Evolutionary conservation across 257 asterid genomes (phyloP).

Genomic region (Echites panduratus): DNA sequence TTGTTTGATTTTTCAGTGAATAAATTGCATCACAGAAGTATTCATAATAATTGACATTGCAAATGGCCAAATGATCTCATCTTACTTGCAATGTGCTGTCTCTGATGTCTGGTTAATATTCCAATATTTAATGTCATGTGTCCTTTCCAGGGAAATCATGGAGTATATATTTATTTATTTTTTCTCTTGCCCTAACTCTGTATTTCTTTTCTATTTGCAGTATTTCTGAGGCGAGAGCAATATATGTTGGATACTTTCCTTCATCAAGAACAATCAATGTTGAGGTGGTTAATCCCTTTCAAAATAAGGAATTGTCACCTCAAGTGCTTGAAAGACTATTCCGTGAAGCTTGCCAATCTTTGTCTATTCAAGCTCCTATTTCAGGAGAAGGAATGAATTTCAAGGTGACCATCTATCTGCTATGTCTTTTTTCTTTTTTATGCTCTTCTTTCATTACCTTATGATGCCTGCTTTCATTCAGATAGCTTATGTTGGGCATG

Average conservation of each 20-base stretch:
- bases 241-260: constrained; percentile 77
- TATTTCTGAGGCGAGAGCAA: constrained; percentile 80
- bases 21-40: not conserved
- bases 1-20: not conserved
- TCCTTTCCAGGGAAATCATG: not conserved
- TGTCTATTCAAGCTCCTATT: constrained; percentile 43
- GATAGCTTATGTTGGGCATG: constrained; percentile 74
- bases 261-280: constrained; percentile 60
- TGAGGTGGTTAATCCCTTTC: constrained; percentile 89
- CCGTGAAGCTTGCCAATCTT: constrained; percentile 74
- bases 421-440: not conserved
- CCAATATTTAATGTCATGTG: not conserved
- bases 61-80: not conserved
- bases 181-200: not conserved
- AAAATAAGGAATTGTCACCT: constrained; percentile 74
- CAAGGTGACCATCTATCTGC: constrained; percentile 48
- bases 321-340: constrained; percentile 86
- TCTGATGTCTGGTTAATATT: not conserved
- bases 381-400: constrained; percentile 46
- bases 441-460: constrained; percentile 7
- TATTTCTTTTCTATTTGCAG: constrained; percentile 39
- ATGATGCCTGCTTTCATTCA: constrained; percentile 14
- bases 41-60: not conserved
- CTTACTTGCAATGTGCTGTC: not conserved
- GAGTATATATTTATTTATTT: not conserved